Evolutionary conservation across 78 protist species (phyloP).

Genomic region (Mastigamoeba balamuthi): DNA sequence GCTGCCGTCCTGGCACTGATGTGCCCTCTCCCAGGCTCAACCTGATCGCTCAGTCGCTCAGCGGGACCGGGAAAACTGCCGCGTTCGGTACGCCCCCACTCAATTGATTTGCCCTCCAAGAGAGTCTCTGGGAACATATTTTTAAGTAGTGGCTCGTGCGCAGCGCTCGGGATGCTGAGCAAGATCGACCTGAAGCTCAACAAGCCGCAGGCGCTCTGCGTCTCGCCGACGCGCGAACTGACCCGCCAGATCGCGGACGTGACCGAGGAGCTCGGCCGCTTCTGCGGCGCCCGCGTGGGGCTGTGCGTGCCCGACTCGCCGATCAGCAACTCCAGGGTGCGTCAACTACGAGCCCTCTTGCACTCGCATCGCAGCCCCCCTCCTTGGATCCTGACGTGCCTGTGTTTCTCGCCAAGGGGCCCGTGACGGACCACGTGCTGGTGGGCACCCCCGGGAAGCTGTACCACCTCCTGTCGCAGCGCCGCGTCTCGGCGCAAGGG

Average conservation of each 20-base stretch:
- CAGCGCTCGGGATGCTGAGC: constrained; percentile 59
- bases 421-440: constrained; percentile 44
- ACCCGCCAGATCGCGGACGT: constrained; percentile 32
- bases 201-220: constrained; percentile 37
- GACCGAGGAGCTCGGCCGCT: constrained; percentile 10
- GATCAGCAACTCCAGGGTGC: too few species aligned
- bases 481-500: constrained; percentile 1
- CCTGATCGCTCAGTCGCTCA: constrained; percentile 80
- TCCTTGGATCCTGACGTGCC: too few species aligned
- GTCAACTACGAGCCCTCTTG: too few species aligned
- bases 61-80: constrained; percentile 94
- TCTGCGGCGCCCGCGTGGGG: constrained; percentile 9
- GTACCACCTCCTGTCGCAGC: not conserved
- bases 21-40: constrained; percentile 1
- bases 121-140: too few species aligned
- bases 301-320: too few species aligned
- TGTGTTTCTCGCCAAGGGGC: too few species aligned
- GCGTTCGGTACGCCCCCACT: too few species aligned
- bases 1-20: not conserved
- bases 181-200: constrained; percentile 10
- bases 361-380: too few species aligned
- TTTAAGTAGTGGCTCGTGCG: too few species aligned
- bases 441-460: constrained; percentile 86
- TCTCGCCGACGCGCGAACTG: constrained; percentile 59
- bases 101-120: too few species aligned